These are phyloP conservation scores for Chrysochromulina parva DNA, from an alignment of 78 protist genomes.

Conservation along the genomic window DNA sequence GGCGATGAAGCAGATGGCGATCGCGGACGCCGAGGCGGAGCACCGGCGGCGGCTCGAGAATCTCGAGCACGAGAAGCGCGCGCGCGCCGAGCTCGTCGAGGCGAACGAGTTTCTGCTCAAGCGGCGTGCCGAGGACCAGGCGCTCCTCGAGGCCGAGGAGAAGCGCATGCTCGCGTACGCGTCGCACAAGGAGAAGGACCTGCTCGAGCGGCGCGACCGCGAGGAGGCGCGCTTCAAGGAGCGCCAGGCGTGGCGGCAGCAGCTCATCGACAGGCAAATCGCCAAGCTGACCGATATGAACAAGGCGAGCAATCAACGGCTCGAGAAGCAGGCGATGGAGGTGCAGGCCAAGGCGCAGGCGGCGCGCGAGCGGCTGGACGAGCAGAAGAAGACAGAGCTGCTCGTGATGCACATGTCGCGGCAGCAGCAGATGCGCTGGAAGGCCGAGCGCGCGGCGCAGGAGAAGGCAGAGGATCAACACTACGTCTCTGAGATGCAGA, in stretches of 20 bases:
- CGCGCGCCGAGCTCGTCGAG: neutral
- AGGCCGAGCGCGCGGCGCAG: neutral
- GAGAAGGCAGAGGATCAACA: neutral
- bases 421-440: constrained; percentile 23
- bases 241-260: neutral
- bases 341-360: constrained; percentile 16
- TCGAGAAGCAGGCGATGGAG: neutral
- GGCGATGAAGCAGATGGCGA: neutral
- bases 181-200: neutral
- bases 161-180: constrained; percentile 3
- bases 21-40: neutral
- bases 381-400: neutral
- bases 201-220: neutral
- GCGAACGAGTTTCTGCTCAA: neutral
- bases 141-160: neutral
- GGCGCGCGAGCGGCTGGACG: neutral
- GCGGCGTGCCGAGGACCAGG: neutral
- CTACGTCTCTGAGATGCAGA: neutral
- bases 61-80: neutral
- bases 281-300: neutral
- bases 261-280: neutral
- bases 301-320: neutral
- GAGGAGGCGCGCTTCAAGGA: constrained; percentile 22
- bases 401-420: neutral
- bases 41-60: neutral